Base-by-base conservation (phyloP, 2,329 filamentous ascomycete species). In the Cadophora luteo-olivacea region DNA sequence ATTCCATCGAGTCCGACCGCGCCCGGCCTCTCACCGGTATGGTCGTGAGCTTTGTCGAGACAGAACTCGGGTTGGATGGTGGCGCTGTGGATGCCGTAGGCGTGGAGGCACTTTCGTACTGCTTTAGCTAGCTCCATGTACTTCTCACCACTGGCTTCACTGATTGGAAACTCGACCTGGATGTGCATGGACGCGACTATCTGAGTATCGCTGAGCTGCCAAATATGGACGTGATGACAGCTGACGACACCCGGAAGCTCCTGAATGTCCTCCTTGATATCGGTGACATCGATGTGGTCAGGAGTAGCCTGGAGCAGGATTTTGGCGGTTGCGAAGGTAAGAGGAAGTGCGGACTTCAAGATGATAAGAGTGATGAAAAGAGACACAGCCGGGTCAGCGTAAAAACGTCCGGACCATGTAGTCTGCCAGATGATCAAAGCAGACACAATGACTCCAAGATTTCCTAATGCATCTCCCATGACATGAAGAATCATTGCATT, bases 61-160 rank as follows among this genome's bases (percentile, higher is more conserved):
- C 87, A 89, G 74, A 90, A 99, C 80, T 99, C 96, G 6, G 96
- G 96, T 80, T 99, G 96, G 74, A 99, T 98, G 14, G 96, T 99
- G 45, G 94, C 95, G 48, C 92, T 97, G 82, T 99, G 96, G 72
- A 99, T 98, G 66, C 96, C 95, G 75, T 97, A 97, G 45, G 89
- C 94, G 80, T 99, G 96, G 3, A 99, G 88, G 76, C 96, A 99
- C 76, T 90, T 90, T 60, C 94, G 87, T 22, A 97, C 92, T 67
- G 91, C 89, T 68, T 89, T 89, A 24, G 95, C 93, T 49, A 99
- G 86, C 72, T 90, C 87, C 95, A 99, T 99, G 82, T 98, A 99
- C 76, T 91, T 89, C 77, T 87, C 86, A 51, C 87, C 88, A 52
- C 91, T 91, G 74, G 94, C 89, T 61, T 92, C 92, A 77, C 94